Base-by-base conservation (phyloP, 441 rosid species). In the Daphne laureola region DNA sequence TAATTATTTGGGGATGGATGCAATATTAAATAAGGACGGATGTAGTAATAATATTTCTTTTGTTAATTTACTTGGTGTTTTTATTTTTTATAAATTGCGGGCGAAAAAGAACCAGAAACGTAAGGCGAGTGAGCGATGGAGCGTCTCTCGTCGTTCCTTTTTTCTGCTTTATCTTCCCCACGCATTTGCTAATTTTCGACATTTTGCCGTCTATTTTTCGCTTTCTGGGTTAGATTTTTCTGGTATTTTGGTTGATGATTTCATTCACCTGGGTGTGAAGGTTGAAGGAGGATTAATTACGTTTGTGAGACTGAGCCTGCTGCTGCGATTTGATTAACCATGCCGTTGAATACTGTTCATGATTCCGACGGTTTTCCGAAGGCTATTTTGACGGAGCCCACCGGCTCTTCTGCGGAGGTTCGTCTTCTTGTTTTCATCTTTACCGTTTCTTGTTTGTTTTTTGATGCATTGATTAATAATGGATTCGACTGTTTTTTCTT, bases 331-430 rank as follows among this genome's bases (percentile, higher is more conserved):
- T 62, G 5, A 65, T 9, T 54, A 67, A 65, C 68, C 55, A 85
- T 82, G 95, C 81, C 95, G 49, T 67, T 80, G 78, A 87, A 76
- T 69, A 47, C 80, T 17, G 72, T 76, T 72, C 77, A 69, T 67
- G 82, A 70, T 73, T 68, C 67, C 17, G 81, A 78, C 80, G 92
- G 79, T 54, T 69, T 82, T 7, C 86, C 82, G 51, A 76, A 78
- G 57, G 77, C 87, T 65, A 65, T 78, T 48, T 74, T 87, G 77
- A 76, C 80, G 44, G 95, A 84, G 63, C 89, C 90, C 49, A 63
- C 84, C 55, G 96, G 98, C 40, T 87, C 96, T 9, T 73, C 87
- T 46, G 96, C 79, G 16, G 89, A 82, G 90, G 98, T 91, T 43
- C 47, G 49, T 23, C 49, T 65, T 4, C 15, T 21, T 3, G 6